Conservation (phyloP, 2,329 filamentous ascomycete genomes). For the Trichoderma sp. region DNA sequence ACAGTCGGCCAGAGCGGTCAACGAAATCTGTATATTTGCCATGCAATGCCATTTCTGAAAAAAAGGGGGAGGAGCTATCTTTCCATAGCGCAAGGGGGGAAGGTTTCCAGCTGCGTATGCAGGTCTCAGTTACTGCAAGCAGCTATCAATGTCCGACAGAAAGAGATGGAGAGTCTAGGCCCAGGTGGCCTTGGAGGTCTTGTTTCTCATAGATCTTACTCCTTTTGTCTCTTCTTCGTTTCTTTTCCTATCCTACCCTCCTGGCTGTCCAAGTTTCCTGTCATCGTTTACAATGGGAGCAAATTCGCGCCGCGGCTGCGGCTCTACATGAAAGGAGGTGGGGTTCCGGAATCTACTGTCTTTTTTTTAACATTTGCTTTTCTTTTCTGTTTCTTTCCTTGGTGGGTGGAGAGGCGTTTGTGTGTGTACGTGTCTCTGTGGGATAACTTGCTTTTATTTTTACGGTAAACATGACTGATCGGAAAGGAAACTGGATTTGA, state of each 20-base stretch:
- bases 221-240: neutral
- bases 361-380: neutral
- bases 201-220: neutral
- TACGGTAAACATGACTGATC: constrained; percentile 26
- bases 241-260: neutral
- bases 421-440: constrained; percentile 20
- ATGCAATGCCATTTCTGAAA: neutral
- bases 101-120: neutral
- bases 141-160: neutral
- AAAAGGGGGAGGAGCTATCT: neutral
- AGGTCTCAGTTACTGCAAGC: neutral
- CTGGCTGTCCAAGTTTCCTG: neutral
- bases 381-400: neutral
- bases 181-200: neutral
- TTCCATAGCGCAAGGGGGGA: neutral
- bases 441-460: constrained; percentile 21
- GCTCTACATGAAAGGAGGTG: constrained; percentile 15
- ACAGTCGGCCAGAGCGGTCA: neutral
- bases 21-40: constrained; percentile 10
- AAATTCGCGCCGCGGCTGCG: neutral
- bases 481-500: constrained; percentile 17
- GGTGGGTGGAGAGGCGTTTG: neutral
- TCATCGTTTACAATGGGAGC: neutral
- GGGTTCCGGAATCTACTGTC: constrained; percentile 7
- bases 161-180: neutral